Conservation (phyloP, 768 basidiomycete species). For the Phylloporus scabripes region DNA sequence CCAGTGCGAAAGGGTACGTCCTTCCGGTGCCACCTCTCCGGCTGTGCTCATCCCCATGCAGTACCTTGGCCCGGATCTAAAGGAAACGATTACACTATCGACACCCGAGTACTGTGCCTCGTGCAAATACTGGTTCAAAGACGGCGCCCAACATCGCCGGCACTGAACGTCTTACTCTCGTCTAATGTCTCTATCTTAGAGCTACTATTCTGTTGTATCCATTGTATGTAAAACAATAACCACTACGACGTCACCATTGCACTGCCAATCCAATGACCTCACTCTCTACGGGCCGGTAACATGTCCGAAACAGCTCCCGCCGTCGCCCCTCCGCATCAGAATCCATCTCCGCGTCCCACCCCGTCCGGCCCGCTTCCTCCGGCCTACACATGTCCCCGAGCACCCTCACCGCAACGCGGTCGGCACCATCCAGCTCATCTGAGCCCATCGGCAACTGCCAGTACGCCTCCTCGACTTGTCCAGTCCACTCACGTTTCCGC, state of each 20-base stretch:
- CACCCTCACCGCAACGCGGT: conserved; percentile 36
- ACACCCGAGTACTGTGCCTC: conserved; percentile 51
- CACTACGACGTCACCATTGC: conserved; percentile 49
- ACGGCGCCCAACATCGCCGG: conserved; percentile 38
- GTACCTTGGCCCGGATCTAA: conserved; percentile 68
- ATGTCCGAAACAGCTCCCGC: conserved; percentile 59
- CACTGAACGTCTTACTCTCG: conserved; percentile 18
- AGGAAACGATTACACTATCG: conserved; percentile 50
- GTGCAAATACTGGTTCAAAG: conserved; percentile 55
- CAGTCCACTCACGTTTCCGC: conserved; percentile 81
- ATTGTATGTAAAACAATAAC: conserved; percentile 15
- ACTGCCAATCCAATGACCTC: conserved; percentile 75
- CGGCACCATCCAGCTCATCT: conserved; percentile 22
- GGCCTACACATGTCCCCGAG: conserved; percentile 39
- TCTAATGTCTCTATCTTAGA: conserved; percentile 29
- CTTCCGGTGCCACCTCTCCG: not conserved
- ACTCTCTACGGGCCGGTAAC: conserved; percentile 81
- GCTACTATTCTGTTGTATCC: conserved; percentile 24
- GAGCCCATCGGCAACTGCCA: conserved; percentile 46
- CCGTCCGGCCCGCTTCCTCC: conserved; percentile 24
- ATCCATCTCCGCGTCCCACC: conserved; percentile 38
- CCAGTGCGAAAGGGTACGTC: conserved; percentile 40
- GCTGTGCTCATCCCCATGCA: conserved; percentile 4
- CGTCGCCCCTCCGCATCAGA: conserved; percentile 40
- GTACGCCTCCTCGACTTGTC: conserved; percentile 75